Evolutionary conservation across 2,329 filamentous ascomycete species (phyloP).

Genomic region (Zymoseptoria passerinii): DNA sequence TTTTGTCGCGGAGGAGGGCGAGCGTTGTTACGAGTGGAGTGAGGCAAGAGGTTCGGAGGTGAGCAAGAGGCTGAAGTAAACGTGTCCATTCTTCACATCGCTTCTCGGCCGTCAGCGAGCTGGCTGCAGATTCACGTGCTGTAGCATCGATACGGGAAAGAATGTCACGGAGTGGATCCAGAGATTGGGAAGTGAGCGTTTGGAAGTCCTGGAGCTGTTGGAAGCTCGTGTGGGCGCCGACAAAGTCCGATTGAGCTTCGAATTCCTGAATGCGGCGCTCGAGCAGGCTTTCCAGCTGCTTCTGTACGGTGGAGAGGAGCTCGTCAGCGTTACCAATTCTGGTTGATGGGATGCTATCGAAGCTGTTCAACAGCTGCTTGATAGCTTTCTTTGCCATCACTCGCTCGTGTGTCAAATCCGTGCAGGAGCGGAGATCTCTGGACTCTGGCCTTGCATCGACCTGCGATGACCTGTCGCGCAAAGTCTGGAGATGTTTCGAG

Average conservation of each 20-base stretch:
- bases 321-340: neutral
- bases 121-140: constrained; percentile 5
- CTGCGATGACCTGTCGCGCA: constrained; percentile 6
- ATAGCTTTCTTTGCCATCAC: neutral
- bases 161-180: constrained; percentile 5
- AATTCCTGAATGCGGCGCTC: constrained; percentile 69
- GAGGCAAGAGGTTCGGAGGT: constrained; percentile 5
- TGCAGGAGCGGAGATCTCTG: neutral
- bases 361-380: neutral
- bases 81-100: constrained; percentile 10
- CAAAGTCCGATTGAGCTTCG: constrained; percentile 70
- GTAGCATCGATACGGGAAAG: constrained; percentile 6
- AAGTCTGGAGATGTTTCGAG: neutral
- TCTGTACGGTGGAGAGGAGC: constrained; percentile 1
- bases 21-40: constrained; percentile 7
- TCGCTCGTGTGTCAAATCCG: neutral
- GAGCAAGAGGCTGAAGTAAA: constrained; percentile 1
- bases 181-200: constrained; percentile 1
- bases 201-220: constrained; percentile 14
- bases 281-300: constrained; percentile 42
- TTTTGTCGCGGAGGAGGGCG: constrained; percentile 62
- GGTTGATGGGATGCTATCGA: neutral
- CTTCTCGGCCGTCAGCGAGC: constrained; percentile 3
- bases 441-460: neutral
- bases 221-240: constrained; percentile 63